These are phyloP conservation scores for Calonectria ilicicola DNA, from an alignment of 2,329 filamentous ascomycete genomes.

Conservation along the genomic window DNA sequence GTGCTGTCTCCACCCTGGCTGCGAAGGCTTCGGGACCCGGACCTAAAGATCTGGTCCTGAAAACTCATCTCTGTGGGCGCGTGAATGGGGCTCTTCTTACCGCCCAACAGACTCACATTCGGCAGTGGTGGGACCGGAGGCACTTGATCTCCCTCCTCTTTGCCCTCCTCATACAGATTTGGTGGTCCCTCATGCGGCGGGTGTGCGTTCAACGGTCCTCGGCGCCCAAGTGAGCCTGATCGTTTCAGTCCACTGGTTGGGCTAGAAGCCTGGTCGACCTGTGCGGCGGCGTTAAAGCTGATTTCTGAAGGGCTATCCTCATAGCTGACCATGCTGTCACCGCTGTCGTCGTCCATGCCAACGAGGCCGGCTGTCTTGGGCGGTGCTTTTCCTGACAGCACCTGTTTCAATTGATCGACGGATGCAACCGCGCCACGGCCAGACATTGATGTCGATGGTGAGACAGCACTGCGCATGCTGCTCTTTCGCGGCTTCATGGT, in stretches of 20 bases:
- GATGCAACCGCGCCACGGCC: slow-evolving; percentile 67
- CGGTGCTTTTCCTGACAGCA: slow-evolving; percentile 64
- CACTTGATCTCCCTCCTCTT: slow-evolving; percentile 53
- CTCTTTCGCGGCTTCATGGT: slow-evolving; percentile 63
- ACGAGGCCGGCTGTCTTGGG: slow-evolving; percentile 52
- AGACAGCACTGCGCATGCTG: slow-evolving; percentile 64
- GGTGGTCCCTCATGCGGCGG: slow-evolving; percentile 48
- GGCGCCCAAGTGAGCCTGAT: slow-evolving; percentile 51
- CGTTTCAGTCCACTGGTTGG: slow-evolving; percentile 45
- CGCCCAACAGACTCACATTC: slow-evolving; percentile 46
- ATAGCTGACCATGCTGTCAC: slow-evolving; percentile 79
- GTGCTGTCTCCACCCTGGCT: slow-evolving; percentile 57
- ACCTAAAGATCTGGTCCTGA: slow-evolving; percentile 52
- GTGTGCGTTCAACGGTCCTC: slow-evolving; percentile 59
- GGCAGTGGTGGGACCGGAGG: slow-evolving; percentile 70
- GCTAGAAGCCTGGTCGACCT: slow-evolving; percentile 46
- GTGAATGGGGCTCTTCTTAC: slow-evolving; percentile 44
- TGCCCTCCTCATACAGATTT: slow-evolving; percentile 44
- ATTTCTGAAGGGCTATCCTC: slow-evolving; percentile 76
- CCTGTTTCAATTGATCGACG: slow-evolving; percentile 73
- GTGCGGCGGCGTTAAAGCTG: slow-evolving; percentile 64
- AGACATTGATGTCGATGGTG: slow-evolving; percentile 57
- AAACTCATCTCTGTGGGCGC: slow-evolving; percentile 44
- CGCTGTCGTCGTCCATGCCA: slow-evolving; percentile 63
- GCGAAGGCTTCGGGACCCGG: slow-evolving; percentile 51